Percentiles rank a stretch among this genome's conserved stretches.
Conservation (phyloP, 805 yeast species). For the Clavispora asparagi region DNA sequence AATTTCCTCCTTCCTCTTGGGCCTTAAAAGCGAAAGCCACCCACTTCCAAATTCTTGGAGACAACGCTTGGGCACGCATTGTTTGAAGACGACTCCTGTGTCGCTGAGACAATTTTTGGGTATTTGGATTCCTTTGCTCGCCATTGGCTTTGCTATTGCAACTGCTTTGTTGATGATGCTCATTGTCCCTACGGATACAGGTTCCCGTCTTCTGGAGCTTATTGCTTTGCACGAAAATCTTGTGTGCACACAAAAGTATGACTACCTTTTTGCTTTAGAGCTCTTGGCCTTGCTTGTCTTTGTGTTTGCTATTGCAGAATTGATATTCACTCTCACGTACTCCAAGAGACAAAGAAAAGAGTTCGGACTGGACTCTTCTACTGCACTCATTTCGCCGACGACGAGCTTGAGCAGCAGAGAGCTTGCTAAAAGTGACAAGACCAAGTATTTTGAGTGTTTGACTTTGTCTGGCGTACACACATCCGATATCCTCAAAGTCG, state of each 20-base stretch:
- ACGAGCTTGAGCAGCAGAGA: slow-evolving; percentile 2
- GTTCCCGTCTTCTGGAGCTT: slow-evolving; percentile 1
- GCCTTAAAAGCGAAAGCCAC: slow-evolving; percentile 8
- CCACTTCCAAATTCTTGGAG: slow-evolving; percentile 17
- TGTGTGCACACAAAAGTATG: slow-evolving; percentile 18
- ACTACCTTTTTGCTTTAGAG: slow-evolving; percentile 51
- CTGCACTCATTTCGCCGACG: neutral
- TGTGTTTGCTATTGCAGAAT: slow-evolving; percentile 43
- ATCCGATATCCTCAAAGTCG: slow-evolving; percentile 57
- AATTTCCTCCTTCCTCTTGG: slow-evolving; percentile 21
- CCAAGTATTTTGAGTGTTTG: slow-evolving; percentile 25
- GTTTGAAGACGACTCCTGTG: slow-evolving; percentile 8
- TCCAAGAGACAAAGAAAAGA: slow-evolving; percentile 12
- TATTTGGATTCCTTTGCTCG: slow-evolving; percentile 4
- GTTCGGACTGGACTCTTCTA: slow-evolving; percentile 1
- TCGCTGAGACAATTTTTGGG: slow-evolving; percentile 9
- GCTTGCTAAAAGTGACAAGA: slow-evolving; percentile 11
- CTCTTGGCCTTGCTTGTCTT: slow-evolving; percentile 47
- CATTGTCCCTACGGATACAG: slow-evolving; percentile 14
- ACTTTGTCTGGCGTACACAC: slow-evolving; percentile 43
- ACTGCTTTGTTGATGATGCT: slow-evolving; percentile 1
- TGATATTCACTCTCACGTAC: slow-evolving; percentile 29
- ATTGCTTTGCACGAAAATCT: neutral
- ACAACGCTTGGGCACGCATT: slow-evolving; percentile 23
- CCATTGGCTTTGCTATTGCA: neutral